Conservation (phyloP, 106 monocot genomes). For the Iris macrosiphon region DNA sequence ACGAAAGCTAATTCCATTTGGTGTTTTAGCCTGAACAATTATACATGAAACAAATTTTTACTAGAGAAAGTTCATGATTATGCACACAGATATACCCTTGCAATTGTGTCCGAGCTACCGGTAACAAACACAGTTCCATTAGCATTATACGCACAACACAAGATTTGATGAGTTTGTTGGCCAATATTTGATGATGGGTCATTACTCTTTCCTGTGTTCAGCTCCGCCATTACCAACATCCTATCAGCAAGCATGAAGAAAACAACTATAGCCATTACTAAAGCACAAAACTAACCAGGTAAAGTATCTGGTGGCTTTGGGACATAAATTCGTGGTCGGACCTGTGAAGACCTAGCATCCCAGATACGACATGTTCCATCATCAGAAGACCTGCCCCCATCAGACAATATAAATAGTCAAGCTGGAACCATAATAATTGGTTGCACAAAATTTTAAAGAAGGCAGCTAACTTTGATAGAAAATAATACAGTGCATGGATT, state of each 20-base stretch:
- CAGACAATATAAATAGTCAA: constrained; percentile 3
- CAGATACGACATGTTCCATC: constrained; percentile 98
- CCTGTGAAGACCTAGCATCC: constrained; percentile 87
- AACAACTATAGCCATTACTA: not conserved
- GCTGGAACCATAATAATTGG: not conserved
- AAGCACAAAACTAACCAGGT: constrained; percentile 44
- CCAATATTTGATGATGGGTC: constrained; percentile 54
- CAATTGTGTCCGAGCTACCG: constrained; percentile 97
- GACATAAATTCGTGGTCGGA: constrained; percentile 57
- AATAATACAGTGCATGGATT: too few species aligned
- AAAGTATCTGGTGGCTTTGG: constrained; percentile 76
- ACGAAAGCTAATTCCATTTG: too few species aligned
- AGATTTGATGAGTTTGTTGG: constrained; percentile 64
- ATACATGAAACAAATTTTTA: not conserved
- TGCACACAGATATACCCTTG: constrained; percentile 48
- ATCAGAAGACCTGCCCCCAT: constrained; percentile 78
- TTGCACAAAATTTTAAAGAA: not conserved
- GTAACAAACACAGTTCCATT: constrained; percentile 98
- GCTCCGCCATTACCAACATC: constrained; percentile 10
- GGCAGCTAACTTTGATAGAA: too few species aligned
- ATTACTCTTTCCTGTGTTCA: constrained; percentile 49
- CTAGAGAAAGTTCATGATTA: not conserved
- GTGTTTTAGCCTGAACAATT: not conserved
- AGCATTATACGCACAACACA: constrained; percentile 97
- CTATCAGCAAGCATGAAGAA: not conserved